Conservation (phyloP, 768 basidiomycete genomes). For the Lactifluus subvellereus region DNA sequence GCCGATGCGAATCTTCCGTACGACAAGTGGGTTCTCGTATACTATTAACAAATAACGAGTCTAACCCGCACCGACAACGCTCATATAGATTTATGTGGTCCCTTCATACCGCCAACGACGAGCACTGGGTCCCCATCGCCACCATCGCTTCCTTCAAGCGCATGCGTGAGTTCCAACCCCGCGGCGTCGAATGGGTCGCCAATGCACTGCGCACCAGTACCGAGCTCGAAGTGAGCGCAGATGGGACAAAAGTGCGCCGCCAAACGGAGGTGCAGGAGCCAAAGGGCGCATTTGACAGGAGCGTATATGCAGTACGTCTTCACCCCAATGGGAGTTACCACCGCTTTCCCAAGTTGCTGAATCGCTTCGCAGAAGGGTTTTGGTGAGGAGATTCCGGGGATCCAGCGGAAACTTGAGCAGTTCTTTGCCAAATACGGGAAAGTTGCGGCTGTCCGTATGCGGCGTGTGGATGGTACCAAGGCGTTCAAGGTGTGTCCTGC, state of each 20-base stretch:
- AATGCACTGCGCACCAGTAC: constrained; percentile 52
- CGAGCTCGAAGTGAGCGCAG: constrained; percentile 68
- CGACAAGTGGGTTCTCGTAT: constrained; percentile 54
- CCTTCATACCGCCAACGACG: constrained; percentile 67
- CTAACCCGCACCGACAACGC: neutral
- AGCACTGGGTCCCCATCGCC: constrained; percentile 87
- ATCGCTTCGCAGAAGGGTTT: constrained; percentile 72
- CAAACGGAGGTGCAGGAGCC: constrained; percentile 70
- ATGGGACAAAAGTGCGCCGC: constrained; percentile 67
- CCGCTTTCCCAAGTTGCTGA: neutral
- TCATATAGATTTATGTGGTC: constrained; percentile 87
- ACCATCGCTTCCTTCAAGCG: constrained; percentile 92
- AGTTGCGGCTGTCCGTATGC: constrained; percentile 81
- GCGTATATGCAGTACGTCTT: constrained; percentile 77
- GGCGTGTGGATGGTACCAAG: constrained; percentile 70
- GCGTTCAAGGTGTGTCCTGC: constrained; percentile 69
- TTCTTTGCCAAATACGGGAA: constrained; percentile 76
- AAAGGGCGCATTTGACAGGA: constrained; percentile 73
- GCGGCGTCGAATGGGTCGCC: constrained; percentile 64
- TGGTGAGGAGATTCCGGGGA: constrained; percentile 51
- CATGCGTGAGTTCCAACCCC: constrained; percentile 66
- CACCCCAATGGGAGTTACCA: neutral
- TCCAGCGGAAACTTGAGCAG: constrained; percentile 69
- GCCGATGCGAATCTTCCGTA: constrained; percentile 93
- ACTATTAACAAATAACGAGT: neutral